Percentiles rank a stretch among this genome's conserved stretches.
phyloP scores from a whole-genome alignment of 148 eudicot species.

The Dianthus caryophyllus region DNA sequence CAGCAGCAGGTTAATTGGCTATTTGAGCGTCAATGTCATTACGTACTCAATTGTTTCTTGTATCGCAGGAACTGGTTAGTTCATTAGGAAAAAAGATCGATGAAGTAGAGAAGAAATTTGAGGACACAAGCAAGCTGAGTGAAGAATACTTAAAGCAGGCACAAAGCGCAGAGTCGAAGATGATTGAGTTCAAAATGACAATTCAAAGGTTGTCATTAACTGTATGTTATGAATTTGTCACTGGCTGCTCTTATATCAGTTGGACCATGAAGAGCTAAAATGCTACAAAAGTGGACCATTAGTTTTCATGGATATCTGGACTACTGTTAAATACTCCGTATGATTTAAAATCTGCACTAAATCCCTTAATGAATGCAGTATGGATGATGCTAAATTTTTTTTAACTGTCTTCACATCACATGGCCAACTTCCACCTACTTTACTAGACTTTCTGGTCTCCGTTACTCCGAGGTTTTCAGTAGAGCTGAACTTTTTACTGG shows the following conservation, averaged over 20 bases:
- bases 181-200: slow-evolving; percentile 64
- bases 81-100: slow-evolving; percentile 69
- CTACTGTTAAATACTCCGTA: neutral
- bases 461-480: too few species aligned
- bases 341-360: neutral
- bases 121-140: slow-evolving; percentile 51
- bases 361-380: neutral
- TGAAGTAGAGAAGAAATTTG: slow-evolving; percentile 60
- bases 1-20: neutral
- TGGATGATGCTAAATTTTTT: neutral
- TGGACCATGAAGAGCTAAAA: neutral
- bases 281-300: neutral
- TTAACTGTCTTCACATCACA: neutral
- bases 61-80: slow-evolving; percentile 14
- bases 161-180: slow-evolving; percentile 66
- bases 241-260: neutral
- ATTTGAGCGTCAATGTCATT: neutral
- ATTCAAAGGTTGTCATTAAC: slow-evolving; percentile 52
- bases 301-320: neutral
- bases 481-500: too few species aligned
- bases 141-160: slow-evolving; percentile 74
- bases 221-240: slow-evolving; percentile 7
- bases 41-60: neutral
- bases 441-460: too few species aligned
- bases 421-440: too few species aligned